Conservation (phyloP, 768 basidiomycete species). For the Suillus spraguei region DNA sequence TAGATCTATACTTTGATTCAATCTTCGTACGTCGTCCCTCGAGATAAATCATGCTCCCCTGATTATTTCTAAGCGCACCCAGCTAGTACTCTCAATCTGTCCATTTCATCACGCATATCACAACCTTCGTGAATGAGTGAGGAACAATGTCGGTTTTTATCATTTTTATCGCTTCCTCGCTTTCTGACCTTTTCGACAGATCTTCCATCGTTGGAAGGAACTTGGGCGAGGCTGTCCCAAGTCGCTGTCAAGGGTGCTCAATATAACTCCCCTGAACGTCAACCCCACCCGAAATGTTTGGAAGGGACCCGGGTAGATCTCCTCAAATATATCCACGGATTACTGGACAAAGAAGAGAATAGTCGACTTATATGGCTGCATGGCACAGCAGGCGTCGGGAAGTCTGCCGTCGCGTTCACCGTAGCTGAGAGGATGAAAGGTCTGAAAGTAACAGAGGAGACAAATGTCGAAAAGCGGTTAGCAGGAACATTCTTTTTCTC, state of each 20-base stretch:
- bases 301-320: not conserved
- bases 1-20: too few species aligned
- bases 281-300: not conserved
- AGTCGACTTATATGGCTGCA: not conserved
- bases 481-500: not conserved
- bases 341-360: not conserved
- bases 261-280: not conserved
- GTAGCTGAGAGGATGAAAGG: not conserved
- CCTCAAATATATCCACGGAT: not conserved
- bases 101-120: not conserved
- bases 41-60: not conserved
- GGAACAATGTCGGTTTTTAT: not conserved
- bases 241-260: not conserved
- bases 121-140: not conserved
- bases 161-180: not conserved
- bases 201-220: too few species aligned
- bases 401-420: not conserved
- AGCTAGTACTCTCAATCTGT: not conserved
- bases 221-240: not conserved
- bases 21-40: not conserved
- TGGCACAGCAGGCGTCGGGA: not conserved
- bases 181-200: not conserved
- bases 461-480: not conserved
- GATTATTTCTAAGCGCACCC: not conserved
- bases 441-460: not conserved